Base-by-base conservation (phyloP, 768 basidiomycete species). In the Tricholoma saponaceum region DNA sequence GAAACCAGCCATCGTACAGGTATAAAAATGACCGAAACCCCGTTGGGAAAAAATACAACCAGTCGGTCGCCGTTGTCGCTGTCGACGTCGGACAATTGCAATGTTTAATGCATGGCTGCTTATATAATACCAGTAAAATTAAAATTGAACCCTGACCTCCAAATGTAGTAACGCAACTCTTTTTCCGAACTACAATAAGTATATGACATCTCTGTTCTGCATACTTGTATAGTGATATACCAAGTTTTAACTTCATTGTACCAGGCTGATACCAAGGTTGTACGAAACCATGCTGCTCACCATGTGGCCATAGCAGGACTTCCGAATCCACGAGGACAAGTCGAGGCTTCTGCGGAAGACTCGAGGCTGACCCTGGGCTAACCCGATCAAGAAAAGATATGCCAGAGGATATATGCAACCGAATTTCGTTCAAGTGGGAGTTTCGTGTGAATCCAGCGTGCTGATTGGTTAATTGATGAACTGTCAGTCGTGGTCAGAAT, bases 1-100 rank as follows among this genome's bases (percentile, higher is more conserved):
- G 72, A 84, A 83, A 67, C 76, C 76, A 62, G 79, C 77, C 83
- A 84, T 83, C 68, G 71, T 68, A 52, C 46, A 26, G 52, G 25
- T 47, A 14, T 47, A 22, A 20, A 47, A 18, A 8, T 18, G 30
- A 37, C 1, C 47, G 16, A 30, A 50, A 7, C 26, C n/a, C 26
- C 28, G 26, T 50, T 50, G 47, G 47, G 16, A 26, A 50, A 28
- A 47, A n/a, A 25, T 46, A 46, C 26, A 28, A 50, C 47, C 47
- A 30, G n/a, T 50, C 16, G 8, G 16, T 50, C 28, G 28, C 26
- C 47, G 47, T 28, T 18, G 47, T 50, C 47, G 26, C 18, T 30
- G 16, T 23, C 47, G 26, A 28, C 47, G 12, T 26, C 5, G 25
- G 25, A 26, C 46, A 47, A 47, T 47, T 26, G 30, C 12, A 18